phyloP scores from a whole-genome alignment of 2,329 filamentous ascomycete genomes.

The Meredithiella fracta region DNA sequence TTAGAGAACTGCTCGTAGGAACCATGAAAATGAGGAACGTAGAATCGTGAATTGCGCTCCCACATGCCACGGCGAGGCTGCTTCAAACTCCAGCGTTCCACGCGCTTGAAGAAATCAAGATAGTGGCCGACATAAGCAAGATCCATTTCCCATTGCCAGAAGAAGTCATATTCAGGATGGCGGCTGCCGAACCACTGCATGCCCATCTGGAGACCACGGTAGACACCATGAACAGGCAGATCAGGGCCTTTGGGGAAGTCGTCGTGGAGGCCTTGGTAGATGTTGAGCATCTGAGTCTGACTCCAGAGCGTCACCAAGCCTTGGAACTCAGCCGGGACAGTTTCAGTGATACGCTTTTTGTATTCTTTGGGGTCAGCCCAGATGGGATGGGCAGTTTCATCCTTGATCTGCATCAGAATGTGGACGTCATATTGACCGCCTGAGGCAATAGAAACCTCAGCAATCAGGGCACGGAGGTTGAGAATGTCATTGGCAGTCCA shows the following conservation, averaged over 20 bases:
- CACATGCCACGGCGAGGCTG: conserved; percentile 69
- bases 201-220: conserved; percentile 84
- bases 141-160: conserved; percentile 96
- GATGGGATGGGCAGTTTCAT: conserved; percentile 56
- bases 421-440: conserved; percentile 79
- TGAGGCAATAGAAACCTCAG: conserved; percentile 63
- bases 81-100: conserved; percentile 50
- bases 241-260: conserved; percentile 48
- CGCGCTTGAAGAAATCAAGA: conserved; percentile 54
- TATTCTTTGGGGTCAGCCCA: conserved; percentile 61
- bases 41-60: conserved; percentile 67
- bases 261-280: conserved; percentile 78
- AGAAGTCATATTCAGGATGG: conserved; percentile 78
- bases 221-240: conserved; percentile 76
- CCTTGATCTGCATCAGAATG: conserved; percentile 68
- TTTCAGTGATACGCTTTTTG: conserved; percentile 47
- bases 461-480: conserved; percentile 68
- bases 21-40: conserved; percentile 59
- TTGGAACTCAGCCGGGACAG: conserved; percentile 68
- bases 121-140: conserved; percentile 80
- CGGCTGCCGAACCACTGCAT: conserved; percentile 83
- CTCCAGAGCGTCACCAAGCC: conserved; percentile 87
- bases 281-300: conserved; percentile 75
- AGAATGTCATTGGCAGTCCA: conserved; percentile 70
- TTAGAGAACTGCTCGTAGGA: conserved; percentile 55